phyloP scores from a whole-genome alignment of 345 rosid species.

The Kernera saxatilis region DNA sequence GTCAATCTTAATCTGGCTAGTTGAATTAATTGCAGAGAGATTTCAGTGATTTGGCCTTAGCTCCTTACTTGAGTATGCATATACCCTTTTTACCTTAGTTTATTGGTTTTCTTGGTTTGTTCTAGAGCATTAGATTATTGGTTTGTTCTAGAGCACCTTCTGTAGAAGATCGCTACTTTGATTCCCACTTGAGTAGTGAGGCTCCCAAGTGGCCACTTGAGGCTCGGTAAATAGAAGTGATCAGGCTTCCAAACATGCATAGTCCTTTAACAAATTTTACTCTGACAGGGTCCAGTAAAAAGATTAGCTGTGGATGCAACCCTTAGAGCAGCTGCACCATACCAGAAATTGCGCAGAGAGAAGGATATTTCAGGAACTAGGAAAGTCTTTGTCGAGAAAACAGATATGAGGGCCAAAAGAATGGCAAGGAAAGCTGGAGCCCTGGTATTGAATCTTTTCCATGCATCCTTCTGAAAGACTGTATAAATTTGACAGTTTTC shows the following conservation, averaged over 20 bases:
- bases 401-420: constrained; percentile 97
- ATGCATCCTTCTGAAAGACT: background rate
- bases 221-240: background rate
- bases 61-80: background rate
- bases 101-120: background rate
- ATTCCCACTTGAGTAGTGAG: constrained; percentile 8
- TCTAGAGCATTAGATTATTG: background rate
- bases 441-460: constrained; percentile 51
- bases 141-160: background rate
- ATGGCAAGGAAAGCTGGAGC: constrained; percentile 99
- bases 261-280: background rate
- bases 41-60: background rate
- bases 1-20: constrained; percentile 5
- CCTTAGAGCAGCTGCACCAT: constrained; percentile 98
- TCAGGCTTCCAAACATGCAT: constrained; percentile 7
- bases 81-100: background rate
- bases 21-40: background rate
- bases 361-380: constrained; percentile 59
- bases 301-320: constrained; percentile 97
- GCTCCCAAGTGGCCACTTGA: background rate
- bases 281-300: constrained; percentile 80
- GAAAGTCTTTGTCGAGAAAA: constrained; percentile 90
- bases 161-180: background rate
- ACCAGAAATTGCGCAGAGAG: constrained; percentile 86
- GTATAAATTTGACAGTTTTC: background rate